These are phyloP conservation scores for Scortechinia acanthostroma DNA, from an alignment of 2,329 filamentous ascomycete genomes.

Conservation along the genomic window DNA sequence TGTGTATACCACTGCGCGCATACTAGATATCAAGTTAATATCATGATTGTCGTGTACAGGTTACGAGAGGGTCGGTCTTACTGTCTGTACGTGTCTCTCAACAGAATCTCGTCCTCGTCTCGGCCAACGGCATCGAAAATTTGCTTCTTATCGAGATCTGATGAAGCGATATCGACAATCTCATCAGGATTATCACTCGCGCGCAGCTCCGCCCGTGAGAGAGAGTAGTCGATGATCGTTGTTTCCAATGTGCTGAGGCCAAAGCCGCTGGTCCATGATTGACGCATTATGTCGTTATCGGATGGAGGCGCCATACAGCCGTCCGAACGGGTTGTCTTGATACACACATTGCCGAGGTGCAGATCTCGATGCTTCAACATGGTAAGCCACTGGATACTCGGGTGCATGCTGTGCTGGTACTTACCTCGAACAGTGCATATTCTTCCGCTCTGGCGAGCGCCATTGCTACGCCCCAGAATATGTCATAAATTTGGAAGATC, in stretches of 20 bases:
- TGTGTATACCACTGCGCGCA: slow-evolving; percentile 21
- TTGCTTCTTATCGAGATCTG: slow-evolving; percentile 29
- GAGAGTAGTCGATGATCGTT: slow-evolving; percentile 61
- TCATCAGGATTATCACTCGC: not conserved
- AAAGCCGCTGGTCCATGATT: slow-evolving; percentile 23
- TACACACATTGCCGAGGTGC: slow-evolving; percentile 58
- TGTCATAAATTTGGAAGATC: slow-evolving; percentile 40
- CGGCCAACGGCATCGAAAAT: slow-evolving; percentile 28
- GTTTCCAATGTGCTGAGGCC: slow-evolving; percentile 47
- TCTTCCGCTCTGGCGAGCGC: slow-evolving; percentile 52
- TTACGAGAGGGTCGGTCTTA: no score
- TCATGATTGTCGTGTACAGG: not conserved
- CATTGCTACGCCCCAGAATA: slow-evolving; percentile 58
- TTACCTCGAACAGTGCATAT: slow-evolving; percentile 45
- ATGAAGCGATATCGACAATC: slow-evolving; percentile 19
- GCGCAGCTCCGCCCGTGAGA: slow-evolving; percentile 38
- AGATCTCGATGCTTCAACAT: slow-evolving; percentile 48
- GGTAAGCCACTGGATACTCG: not conserved
- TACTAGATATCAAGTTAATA: not conserved
- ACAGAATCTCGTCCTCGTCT: slow-evolving; percentile 26
- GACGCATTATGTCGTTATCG: slow-evolving; percentile 14
- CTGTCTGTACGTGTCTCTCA: slow-evolving; percentile 30
- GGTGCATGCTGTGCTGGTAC: not conserved
- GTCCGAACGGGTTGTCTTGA: slow-evolving; percentile 24
- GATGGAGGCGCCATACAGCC: slow-evolving; percentile 20